Percentiles rank a stretch among this genome's conserved stretches.
phyloP scores from a whole-genome alignment of 2,329 filamentous ascomycete species.

The Paecilomyces sp. region DNA sequence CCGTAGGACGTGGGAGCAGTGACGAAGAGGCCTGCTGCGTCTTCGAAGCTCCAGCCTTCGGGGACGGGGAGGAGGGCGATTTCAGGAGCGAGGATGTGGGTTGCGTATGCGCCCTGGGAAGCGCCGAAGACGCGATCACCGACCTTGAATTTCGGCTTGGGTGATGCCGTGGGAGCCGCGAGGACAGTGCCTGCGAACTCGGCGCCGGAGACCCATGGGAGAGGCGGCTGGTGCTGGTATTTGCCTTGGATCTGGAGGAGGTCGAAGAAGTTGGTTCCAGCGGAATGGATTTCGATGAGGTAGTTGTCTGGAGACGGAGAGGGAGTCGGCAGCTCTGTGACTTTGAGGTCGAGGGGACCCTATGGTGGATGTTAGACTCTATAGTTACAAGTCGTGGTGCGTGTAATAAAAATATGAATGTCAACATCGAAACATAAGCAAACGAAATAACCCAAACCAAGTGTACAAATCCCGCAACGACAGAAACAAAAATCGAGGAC shows the following conservation, averaged over 20 bases:
- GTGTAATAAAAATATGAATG: neutral
- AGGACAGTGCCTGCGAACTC: constrained; percentile 81
- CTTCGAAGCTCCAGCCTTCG: constrained; percentile 70
- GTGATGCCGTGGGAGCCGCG: constrained; percentile 50
- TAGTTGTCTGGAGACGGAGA: constrained; percentile 67
- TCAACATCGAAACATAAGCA: neutral
- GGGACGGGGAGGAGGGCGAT: constrained; percentile 65
- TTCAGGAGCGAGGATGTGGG: constrained; percentile 63
- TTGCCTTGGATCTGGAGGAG: constrained; percentile 91
- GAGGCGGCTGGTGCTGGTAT: constrained; percentile 84
- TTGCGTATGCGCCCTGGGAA: constrained; percentile 78
- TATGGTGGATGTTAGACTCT: constrained; percentile 25
- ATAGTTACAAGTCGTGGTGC: neutral
- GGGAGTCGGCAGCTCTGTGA: constrained; percentile 69
- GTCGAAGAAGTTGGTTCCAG: constrained; percentile 95
- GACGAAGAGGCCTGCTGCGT: constrained; percentile 83
- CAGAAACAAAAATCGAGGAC: neutral
- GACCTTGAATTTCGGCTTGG: constrained; percentile 58
- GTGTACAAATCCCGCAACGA: neutral
- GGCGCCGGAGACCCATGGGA: constrained; percentile 80
- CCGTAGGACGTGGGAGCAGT: constrained; percentile 88
- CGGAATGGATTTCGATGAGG: constrained; percentile 76
- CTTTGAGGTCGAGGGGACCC: constrained; percentile 71
- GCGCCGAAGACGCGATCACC: constrained; percentile 85
- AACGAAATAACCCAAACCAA: neutral